These are phyloP conservation scores for Azolla pinnata DNA, from an alignment of 75 land plant species.

Conservation along the genomic window DNA sequence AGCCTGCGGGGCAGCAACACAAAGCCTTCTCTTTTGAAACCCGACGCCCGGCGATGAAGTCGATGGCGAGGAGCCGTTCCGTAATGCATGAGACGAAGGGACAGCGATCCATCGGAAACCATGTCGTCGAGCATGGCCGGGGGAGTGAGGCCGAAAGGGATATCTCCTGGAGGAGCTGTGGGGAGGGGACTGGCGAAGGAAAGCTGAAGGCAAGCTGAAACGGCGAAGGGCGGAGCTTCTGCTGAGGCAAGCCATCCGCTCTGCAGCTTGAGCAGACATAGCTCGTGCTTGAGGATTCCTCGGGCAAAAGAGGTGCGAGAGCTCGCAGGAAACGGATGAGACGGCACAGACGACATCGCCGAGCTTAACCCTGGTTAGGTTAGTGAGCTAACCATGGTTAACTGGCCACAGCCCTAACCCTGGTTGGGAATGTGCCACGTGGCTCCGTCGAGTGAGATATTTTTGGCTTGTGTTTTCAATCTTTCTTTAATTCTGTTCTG, in stretches of 20 bases:
- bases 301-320: too few species aligned
- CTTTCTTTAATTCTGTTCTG: too few species aligned
- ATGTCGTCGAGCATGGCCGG: neutral
- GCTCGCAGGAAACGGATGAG: too few species aligned
- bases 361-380: too few species aligned
- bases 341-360: too few species aligned
- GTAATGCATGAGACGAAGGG: neutral
- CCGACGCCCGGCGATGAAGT: neutral
- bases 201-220: neutral
- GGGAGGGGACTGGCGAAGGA: neutral
- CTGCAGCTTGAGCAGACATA: constrained; percentile 1
- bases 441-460: too few species aligned
- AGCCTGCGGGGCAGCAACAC: constrained; percentile 11
- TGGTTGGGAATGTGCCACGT: too few species aligned
- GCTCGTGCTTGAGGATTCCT: too few species aligned
- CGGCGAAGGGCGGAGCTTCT: neutral
- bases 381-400: too few species aligned
- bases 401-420: too few species aligned
- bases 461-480: too few species aligned
- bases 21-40: constrained; percentile 2
- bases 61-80: neutral
- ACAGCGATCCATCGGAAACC: neutral
- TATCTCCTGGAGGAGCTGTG: neutral
- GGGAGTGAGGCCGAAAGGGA: too few species aligned
- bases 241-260: neutral